Conservation (phyloP, 306 rosid species). For the Chamaecrista fasciculata region DNA sequence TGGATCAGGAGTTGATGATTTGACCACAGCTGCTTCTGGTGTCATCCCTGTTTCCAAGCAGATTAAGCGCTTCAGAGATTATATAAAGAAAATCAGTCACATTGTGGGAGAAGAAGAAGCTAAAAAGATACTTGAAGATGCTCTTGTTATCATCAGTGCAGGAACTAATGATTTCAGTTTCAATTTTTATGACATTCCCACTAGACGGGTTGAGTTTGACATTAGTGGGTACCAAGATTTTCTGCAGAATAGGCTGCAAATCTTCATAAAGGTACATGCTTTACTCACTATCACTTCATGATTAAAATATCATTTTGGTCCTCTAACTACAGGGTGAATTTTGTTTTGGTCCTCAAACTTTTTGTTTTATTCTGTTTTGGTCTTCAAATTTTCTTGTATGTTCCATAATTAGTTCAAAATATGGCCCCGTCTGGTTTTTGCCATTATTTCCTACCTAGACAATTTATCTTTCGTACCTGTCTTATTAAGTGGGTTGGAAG, state of each 20-base stretch:
- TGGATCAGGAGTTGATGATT: slow-evolving; percentile 53
- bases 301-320: no score
- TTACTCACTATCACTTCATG: no score
- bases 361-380: no score
- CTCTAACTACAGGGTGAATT: no score
- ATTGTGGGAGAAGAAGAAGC: slow-evolving; percentile 46
- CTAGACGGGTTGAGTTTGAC: slow-evolving; percentile 40
- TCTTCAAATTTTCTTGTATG: no score
- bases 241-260: slow-evolving; percentile 41
- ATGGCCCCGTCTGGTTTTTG: no score
- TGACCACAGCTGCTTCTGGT: slow-evolving; percentile 28
- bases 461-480: no score
- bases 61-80: slow-evolving; percentile 45
- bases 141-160: slow-evolving; percentile 54
- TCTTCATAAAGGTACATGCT: slow-evolving; percentile 42
- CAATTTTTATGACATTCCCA: slow-evolving; percentile 51
- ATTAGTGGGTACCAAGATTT: slow-evolving; percentile 53
- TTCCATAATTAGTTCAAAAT: no score
- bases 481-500: no score
- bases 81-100: slow-evolving; percentile 37
- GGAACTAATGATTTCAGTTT: slow-evolving; percentile 61
- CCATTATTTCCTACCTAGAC: no score
- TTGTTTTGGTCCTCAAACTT: no score
- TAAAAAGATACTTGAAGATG: slow-evolving; percentile 26
- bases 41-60: slow-evolving; percentile 50